A percentile compares a stretch with the other conserved stretches of the same genome.
These are phyloP conservation scores for Podospora tetraspora DNA, from an alignment of 495 filamentous ascomycete species.

Conservation along the genomic window DNA sequence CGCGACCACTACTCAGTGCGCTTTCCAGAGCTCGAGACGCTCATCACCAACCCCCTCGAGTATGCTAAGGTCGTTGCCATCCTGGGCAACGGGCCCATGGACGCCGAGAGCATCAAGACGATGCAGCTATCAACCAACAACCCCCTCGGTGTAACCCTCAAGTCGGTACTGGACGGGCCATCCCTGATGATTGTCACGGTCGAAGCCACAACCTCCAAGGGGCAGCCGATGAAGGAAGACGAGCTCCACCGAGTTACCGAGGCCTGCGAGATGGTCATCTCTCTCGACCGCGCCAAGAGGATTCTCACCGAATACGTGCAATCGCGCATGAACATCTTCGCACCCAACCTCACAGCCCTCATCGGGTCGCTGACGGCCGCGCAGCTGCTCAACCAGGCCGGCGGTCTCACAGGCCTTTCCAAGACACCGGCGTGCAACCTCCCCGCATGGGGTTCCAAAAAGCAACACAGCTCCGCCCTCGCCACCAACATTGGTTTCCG, in stretches of 20 bases:
- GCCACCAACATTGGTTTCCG: constrained; percentile 91
- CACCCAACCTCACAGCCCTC: constrained; percentile 88
- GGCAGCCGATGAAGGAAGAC: constrained; percentile 64
- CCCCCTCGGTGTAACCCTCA: constrained; percentile 65
- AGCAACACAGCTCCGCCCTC: constrained; percentile 74
- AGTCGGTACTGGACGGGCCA: constrained; percentile 76
- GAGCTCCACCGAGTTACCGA: constrained; percentile 70
- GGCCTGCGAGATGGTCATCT: constrained; percentile 82
- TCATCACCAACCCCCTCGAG: constrained; percentile 86
- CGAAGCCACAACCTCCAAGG: constrained; percentile 84
- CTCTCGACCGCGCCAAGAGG: constrained; percentile 80
- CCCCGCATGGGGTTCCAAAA: constrained; percentile 80
- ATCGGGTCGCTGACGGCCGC: constrained; percentile 94
- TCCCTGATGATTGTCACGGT: constrained; percentile 94
- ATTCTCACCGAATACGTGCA: constrained; percentile 92
- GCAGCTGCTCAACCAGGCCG: constrained; percentile 89
- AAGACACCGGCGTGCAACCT: constrained; percentile 93
- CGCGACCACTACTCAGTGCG: constrained; percentile 91
- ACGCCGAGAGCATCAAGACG: constrained; percentile 71
- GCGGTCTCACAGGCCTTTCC: constrained; percentile 80
- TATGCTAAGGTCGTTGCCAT: constrained; percentile 95
- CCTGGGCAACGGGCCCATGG: constrained; percentile 86
- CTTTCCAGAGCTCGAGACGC: constrained; percentile 92
- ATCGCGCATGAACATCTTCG: constrained; percentile 93
- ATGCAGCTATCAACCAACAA: constrained; percentile 70